Evolutionary conservation across 345 rosid genomes (phyloP).

Genomic region (Orychophragmus violaceus): DNA sequence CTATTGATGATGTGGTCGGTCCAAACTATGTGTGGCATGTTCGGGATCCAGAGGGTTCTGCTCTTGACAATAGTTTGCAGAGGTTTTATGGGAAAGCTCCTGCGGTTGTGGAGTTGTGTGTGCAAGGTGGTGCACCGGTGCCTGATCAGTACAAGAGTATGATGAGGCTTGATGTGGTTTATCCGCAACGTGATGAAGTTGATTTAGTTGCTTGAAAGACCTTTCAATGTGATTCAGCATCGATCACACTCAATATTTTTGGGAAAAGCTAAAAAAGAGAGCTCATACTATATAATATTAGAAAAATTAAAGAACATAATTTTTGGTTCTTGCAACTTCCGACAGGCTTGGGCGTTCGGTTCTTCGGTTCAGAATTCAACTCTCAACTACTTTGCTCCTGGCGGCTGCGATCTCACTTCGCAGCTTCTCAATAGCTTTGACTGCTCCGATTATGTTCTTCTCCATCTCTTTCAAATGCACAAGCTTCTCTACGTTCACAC

Average conservation of each 20-base stretch:
- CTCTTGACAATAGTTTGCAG: slow-evolving; percentile 57
- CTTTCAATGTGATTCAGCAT: background rate
- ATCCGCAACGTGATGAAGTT: slow-evolving; percentile 68
- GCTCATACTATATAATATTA: background rate
- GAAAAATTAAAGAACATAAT: background rate
- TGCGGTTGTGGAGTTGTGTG: slow-evolving; percentile 73
- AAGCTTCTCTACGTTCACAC: slow-evolving; percentile 58
- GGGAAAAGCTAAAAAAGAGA: too few relatives aligned
- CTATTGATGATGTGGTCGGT: slow-evolving; percentile 59
- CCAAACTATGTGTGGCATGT: slow-evolving; percentile 90
- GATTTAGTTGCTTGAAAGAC: slow-evolving; percentile 69
- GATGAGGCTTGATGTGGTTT: slow-evolving; percentile 87
- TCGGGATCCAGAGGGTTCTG: slow-evolving; percentile 41
- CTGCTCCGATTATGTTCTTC: slow-evolving; percentile 53
- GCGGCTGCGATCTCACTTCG: slow-evolving; percentile 37
- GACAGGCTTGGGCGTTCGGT: too few relatives aligned
- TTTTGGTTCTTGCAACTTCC: slow-evolving; percentile 4
- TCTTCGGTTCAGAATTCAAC: too few relatives aligned
- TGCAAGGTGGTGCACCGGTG: slow-evolving; percentile 64
- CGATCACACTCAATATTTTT: background rate
- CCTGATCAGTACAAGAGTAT: slow-evolving; percentile 64
- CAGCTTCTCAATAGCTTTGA: slow-evolving; percentile 58
- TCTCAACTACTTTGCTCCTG: background rate
- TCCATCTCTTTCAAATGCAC: slow-evolving; percentile 58
- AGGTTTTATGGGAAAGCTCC: slow-evolving; percentile 87